These are phyloP conservation scores for Oenanthe javanica DNA, from an alignment of 140 eudicot species.

Conservation along the genomic window DNA sequence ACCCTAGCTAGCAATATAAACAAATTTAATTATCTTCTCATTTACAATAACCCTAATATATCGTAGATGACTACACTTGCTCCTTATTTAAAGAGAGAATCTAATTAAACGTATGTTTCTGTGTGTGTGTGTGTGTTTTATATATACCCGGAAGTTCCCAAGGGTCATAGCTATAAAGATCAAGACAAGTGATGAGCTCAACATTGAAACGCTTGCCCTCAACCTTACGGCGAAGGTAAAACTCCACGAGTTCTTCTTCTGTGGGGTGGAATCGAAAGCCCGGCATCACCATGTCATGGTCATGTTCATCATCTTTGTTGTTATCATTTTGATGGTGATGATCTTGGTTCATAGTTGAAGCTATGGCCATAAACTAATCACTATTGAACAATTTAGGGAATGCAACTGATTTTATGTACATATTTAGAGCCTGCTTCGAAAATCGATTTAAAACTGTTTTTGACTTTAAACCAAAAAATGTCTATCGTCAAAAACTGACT, in stretches of 20 bases:
- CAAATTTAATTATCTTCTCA: background rate
- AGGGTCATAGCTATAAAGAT: slow-evolving; percentile 96
- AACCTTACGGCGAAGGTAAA: slow-evolving; percentile 99
- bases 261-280: slow-evolving; percentile 97
- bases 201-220: slow-evolving; percentile 96
- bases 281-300: slow-evolving; percentile 92
- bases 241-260: slow-evolving; percentile 90
- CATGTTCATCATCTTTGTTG: slow-evolving; percentile 49
- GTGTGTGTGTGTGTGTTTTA: background rate
- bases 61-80: background rate
- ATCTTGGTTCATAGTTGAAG: slow-evolving; percentile 30
- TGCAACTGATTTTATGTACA: slow-evolving; percentile 2
- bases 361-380: slow-evolving; percentile 39
- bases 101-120: background rate
- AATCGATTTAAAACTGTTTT: too few relatives aligned
- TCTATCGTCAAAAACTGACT: too few relatives aligned
- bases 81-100: background rate
- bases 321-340: slow-evolving; percentile 14
- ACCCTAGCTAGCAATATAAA: background rate
- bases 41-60: background rate
- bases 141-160: slow-evolving; percentile 96
- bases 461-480: too few relatives aligned
- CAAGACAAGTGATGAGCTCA: slow-evolving; percentile 93
- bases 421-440: background rate
- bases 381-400: background rate